phyloP scores from a whole-genome alignment of 345 rosid species.

The Raphanus raphanistrum region DNA sequence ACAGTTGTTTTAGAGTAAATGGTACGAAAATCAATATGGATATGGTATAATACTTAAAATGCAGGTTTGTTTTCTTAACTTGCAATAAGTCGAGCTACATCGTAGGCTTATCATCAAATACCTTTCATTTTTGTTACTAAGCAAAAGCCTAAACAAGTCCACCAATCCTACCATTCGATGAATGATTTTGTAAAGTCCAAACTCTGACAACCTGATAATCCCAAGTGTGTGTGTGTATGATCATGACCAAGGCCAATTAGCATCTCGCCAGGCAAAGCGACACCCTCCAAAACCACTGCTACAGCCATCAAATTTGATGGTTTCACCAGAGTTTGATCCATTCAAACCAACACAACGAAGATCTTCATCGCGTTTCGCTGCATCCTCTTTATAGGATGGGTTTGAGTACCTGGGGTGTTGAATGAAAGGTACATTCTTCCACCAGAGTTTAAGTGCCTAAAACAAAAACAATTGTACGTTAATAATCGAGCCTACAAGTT shows the following conservation, averaged over 20 bases:
- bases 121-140: no score
- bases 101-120: not conserved
- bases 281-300: constrained; percentile 33
- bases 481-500: not conserved
- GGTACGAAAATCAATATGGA: no score
- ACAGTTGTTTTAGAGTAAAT: not conserved
- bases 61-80: not conserved
- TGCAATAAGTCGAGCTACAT: not conserved
- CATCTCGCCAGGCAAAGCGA: constrained; percentile 81
- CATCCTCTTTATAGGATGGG: constrained; percentile 65
- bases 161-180: not conserved
- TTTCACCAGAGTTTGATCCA: constrained; percentile 28
- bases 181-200: not conserved
- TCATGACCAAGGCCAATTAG: constrained; percentile 93
- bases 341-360: constrained; percentile 48
- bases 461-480: not conserved
- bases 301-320: constrained; percentile 16
- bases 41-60: no score
- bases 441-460: constrained; percentile 89
- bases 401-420: constrained; percentile 73
- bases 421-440: constrained; percentile 72
- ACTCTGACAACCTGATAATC: not conserved
- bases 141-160: not conserved
- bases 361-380: constrained; percentile 51
- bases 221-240: not conserved